phyloP scores from a whole-genome alignment of 2,329 filamentous ascomycete genomes.

The Fusarium floridanum region DNA sequence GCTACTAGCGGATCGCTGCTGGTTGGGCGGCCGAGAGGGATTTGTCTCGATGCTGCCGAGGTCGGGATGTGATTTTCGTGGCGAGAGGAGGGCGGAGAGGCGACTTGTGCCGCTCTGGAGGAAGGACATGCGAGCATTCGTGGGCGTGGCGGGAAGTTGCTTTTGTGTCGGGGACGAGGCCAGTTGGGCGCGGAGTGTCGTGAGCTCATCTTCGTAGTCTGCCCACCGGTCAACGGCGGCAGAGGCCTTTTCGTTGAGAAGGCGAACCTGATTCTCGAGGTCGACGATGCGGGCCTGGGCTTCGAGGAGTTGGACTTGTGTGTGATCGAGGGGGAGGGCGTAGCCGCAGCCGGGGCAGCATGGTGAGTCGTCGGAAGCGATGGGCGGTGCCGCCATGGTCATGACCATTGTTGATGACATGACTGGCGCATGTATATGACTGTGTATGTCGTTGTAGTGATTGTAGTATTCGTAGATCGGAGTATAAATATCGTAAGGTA shows the following conservation, averaged over 20 bases:
- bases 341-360: constrained; percentile 67
- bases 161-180: constrained; percentile 37
- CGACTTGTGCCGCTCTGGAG: constrained; percentile 60
- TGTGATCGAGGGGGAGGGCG: constrained; percentile 53
- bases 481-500: background rate
- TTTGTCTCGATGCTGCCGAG: constrained; percentile 39
- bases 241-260: constrained; percentile 78
- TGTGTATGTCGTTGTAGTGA: background rate
- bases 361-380: constrained; percentile 34
- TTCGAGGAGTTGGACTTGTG: constrained; percentile 60
- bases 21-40: constrained; percentile 23
- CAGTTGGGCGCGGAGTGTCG: constrained; percentile 64
- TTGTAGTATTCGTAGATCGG: background rate
- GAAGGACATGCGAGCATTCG: constrained; percentile 58
- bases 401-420: constrained; percentile 51
- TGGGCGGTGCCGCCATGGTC: constrained; percentile 49
- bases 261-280: constrained; percentile 77
- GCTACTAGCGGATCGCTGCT: constrained; percentile 36
- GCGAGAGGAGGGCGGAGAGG: constrained; percentile 59
- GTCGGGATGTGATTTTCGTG: constrained; percentile 60
- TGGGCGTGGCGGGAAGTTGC: constrained; percentile 40
- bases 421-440: constrained; percentile 18
- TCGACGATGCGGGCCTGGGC: constrained; percentile 74
- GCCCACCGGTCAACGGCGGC: constrained; percentile 75
- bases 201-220: constrained; percentile 85